Base-by-base conservation (phyloP, 345 rosid genomes). In the Brassica cretica region DNA sequence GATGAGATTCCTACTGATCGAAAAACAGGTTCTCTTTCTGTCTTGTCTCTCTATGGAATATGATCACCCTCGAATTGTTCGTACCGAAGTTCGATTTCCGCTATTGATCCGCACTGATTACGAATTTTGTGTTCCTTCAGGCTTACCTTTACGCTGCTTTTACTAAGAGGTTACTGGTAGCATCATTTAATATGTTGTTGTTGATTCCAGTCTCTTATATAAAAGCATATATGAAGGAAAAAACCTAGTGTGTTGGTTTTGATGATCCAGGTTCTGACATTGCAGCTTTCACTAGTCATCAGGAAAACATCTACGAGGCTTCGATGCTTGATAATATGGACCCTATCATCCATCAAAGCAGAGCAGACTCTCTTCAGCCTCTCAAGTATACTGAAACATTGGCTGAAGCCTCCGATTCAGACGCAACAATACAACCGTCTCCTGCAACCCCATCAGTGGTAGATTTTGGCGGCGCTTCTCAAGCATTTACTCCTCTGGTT, bases 241-340 rank as follows among this genome's bases (percentile, higher is more conserved):
- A 46, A 24, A 62, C 15, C 37, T 56, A 58, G 10, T 10, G 15
- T 24, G 35, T 68, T 8, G 64, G 68, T 82, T 49, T 33, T 59
- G 18, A 68, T 37, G 79, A 70, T 41, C 56, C 61, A 64, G 8
- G 15, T 70, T 80, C 71, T 80, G 73, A 49, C 1, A 71, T 21
- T 82, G 79, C 89, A 86, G 95, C 53, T 84, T 74, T 74, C 70
- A 18, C 87, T 14, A 41, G 9, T 67, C 75, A 46, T 2, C 82
- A 62, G 44, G 75, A 73, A 41, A 74, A 70, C 73, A 68, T 72
- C 66, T 65, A 58, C 4, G 44, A 69, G 67, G 55, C 85, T 61
- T 53, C 77, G 5, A 71, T 81, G 59, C 72, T 41, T 53, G 73
- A 68, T 46, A 27, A 56, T 14, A 63, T 65, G 29, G 76, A 75